phyloP scores from a whole-genome alignment of 768 basidiomycete species.

The Rhizopogon sp. region DNA sequence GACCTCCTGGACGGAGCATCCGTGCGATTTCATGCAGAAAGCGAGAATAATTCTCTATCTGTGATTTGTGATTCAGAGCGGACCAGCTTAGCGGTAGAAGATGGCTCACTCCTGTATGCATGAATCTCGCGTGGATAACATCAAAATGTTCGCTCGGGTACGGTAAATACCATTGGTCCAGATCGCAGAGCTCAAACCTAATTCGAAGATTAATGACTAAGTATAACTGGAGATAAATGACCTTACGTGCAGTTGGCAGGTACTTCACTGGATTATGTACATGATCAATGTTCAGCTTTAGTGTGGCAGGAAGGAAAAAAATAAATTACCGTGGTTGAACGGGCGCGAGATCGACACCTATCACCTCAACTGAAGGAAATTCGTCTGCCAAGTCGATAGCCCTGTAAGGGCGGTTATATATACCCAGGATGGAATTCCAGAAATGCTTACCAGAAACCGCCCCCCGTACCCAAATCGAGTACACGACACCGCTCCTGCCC shows the following conservation, averaged over 20 bases:
- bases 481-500: slow-evolving; percentile 33
- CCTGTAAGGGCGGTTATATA: slow-evolving; percentile 31
- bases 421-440: slow-evolving; percentile 2
- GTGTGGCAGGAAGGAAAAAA: neutral
- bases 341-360: slow-evolving; percentile 68
- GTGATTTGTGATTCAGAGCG: slow-evolving; percentile 8
- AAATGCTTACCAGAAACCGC: slow-evolving; percentile 49
- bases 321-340: slow-evolving; percentile 58
- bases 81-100: slow-evolving; percentile 6
- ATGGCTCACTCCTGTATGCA: slow-evolving; percentile 58
- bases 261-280: slow-evolving; percentile 40
- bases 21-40: slow-evolving; percentile 59
- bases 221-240: neutral
- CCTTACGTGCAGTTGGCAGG: slow-evolving; percentile 72
- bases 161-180: slow-evolving; percentile 55
- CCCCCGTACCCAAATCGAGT: slow-evolving; percentile 68
- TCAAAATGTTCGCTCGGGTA: slow-evolving; percentile 63
- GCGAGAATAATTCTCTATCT: slow-evolving; percentile 61
- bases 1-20: slow-evolving; percentile 65
- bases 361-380: slow-evolving; percentile 60
- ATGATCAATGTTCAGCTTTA: slow-evolving; percentile 10
- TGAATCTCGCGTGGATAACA: slow-evolving; percentile 63
- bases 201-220: slow-evolving; percentile 2
- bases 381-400: slow-evolving; percentile 72
- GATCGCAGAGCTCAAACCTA: slow-evolving; percentile 70